Percentiles rank a stretch among this genome's conserved stretches.
Evolutionary conservation across 2,329 filamentous ascomycete species (phyloP).

Genomic region (Penicillium sp.): DNA sequence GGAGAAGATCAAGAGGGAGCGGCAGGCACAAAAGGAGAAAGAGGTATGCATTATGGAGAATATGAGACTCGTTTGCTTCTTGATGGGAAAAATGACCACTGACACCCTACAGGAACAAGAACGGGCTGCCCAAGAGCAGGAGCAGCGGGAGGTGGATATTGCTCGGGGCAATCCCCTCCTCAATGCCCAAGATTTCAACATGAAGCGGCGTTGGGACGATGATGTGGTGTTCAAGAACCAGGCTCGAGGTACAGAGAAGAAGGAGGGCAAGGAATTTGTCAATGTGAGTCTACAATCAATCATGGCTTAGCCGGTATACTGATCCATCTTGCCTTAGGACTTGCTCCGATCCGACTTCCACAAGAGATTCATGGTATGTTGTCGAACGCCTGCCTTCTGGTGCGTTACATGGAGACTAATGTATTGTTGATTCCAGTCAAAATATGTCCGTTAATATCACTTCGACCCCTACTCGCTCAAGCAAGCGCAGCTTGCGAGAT

Average conservation of each 20-base stretch:
- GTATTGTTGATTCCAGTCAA: constrained; percentile 37
- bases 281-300: constrained; percentile 62
- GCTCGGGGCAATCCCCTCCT: constrained; percentile 89
- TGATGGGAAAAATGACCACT: constrained; percentile 4
- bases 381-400: neutral
- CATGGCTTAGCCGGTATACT: constrained; percentile 9
- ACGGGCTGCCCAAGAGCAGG: constrained; percentile 76
- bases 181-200: constrained; percentile 83
- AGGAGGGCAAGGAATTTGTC: constrained; percentile 92
- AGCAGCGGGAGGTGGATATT: constrained; percentile 82
- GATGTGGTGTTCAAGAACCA: constrained; percentile 99
- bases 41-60: constrained; percentile 51
- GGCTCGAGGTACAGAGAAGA: constrained; percentile 90
- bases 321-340: constrained; percentile 56
- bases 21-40: constrained; percentile 76
- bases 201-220: constrained; percentile 90
- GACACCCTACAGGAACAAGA: constrained; percentile 65
- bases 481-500: neutral
- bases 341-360: constrained; percentile 94
- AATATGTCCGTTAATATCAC: constrained; percentile 49
- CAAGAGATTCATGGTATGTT: constrained; percentile 83
- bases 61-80: neutral
- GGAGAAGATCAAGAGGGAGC: constrained; percentile 88
- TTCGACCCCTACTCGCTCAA: neutral
- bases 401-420: constrained; percentile 8